Evolutionary conservation across 2,329 filamentous ascomycete species (phyloP), one percentile per base, ranked within the genome.

Genomic region (Apiospora rasikravindrae): DNA sequence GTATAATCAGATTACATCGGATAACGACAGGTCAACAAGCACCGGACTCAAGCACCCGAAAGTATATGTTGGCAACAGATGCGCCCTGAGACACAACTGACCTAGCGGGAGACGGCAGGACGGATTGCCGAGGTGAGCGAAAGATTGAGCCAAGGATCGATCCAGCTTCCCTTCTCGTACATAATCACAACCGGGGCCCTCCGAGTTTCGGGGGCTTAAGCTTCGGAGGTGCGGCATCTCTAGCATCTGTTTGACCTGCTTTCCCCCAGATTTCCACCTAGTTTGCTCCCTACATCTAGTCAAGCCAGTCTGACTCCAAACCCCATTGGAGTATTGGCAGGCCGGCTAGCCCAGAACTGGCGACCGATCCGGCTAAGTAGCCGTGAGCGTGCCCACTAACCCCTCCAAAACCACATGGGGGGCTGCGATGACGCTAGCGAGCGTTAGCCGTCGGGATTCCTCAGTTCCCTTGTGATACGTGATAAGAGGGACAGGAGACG

Each of bases 361-460:
- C 53, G 53, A 61, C 53, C 51, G 51, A 57, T 57, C 51, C 51
- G 26, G 51, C 26, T 57, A 33, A 57, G 51, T 13, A 33, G 26
- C 11, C 16, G 26, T 24, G 6, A 29, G 24, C 10, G 29, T 64
- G 33, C 57, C 57, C 57, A 64, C 57, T 40, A 40, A 64, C 57
- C 57, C 57, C 57, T 64, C 57, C 57, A 64, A 61, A 53, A n/a
- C 33, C 51, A 16, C 16, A 5, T 2, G 51, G 33, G 26, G 51
- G 33, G 26, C 14, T 14, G 57, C 4, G 57, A 64, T 64, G 33
- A 64, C 57, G 57, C 57, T 64, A 64, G 24, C 4, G 19, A n/a
- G 19, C 57, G 33, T 64, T 64, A 64, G 57, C 57, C 57, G 57
- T 64, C 57, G 57, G 57, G 57, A n/a, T 40, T 64, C 1, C 33